Evolutionary conservation across 1,139 yeast species (phyloP).

Genomic region (Scheffersomyces parashehatae): DNA sequence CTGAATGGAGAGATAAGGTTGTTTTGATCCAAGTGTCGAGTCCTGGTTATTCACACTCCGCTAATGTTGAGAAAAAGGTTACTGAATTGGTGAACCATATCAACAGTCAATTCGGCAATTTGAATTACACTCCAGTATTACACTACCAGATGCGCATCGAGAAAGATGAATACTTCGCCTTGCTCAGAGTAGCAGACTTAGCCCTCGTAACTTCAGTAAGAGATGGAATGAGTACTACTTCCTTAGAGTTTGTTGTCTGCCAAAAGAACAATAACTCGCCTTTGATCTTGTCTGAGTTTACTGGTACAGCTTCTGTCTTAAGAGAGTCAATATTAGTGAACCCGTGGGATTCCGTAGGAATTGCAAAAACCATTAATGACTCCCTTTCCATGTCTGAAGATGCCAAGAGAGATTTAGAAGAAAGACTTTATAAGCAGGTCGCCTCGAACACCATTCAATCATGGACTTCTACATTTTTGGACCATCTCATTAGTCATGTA

Average conservation of each 20-base stretch:
- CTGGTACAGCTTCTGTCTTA: conserved; percentile 85
- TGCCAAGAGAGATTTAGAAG: conserved; percentile 46
- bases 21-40: conserved; percentile 91
- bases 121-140: conserved; percentile 81
- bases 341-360: conserved; percentile 96
- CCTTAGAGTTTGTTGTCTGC: conserved; percentile 86
- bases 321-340: conserved; percentile 82
- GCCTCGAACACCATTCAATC: conserved; percentile 72
- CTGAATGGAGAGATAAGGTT: conserved; percentile 87
- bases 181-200: conserved; percentile 85
- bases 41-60: conserved; percentile 62
- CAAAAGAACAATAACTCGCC: conserved; percentile 77
- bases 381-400: conserved; percentile 54
- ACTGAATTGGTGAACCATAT: conserved; percentile 76
- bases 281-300: conserved; percentile 83
- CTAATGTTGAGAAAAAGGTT: conserved; percentile 73
- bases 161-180: conserved; percentile 84
- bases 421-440: conserved; percentile 62
- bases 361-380: conserved; percentile 78
- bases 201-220: conserved; percentile 88
- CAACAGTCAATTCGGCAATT: conserved; percentile 78
- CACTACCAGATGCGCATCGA: conserved; percentile 90
- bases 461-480: conserved; percentile 73
- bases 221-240: conserved; percentile 96
- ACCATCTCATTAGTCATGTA: conserved; percentile 53